Base-by-base conservation (phyloP, 768 basidiomycete genomes). In the Boletellus sp. region DNA sequence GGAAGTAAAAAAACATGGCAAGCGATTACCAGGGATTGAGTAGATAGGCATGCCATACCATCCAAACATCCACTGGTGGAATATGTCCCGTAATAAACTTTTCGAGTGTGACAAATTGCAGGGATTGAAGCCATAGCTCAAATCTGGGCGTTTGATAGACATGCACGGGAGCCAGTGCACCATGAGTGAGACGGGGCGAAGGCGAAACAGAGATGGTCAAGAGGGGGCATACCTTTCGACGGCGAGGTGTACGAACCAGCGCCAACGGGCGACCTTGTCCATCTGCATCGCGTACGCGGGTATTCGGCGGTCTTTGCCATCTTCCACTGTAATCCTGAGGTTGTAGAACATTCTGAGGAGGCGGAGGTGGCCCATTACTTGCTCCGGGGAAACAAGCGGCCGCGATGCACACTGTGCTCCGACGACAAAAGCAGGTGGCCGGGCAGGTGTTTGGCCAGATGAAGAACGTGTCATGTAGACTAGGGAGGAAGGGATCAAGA, bases 1-100 rank as follows among this genome's bases (percentile, higher is more conserved):
- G 24, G 20, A 42, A 17, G 13, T 6, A 10, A 7, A 16, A n/a
- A 42, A 19, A 6, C 17, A 32, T 6, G 8, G 2, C 8, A 3
- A 22, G 12, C 1, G 8, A 16, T 56, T 57, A 73, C 73, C 64
- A 59, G 11, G 72, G 72, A 40, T 58, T 70, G 19, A 74, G 69
- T 42, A 70, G 17, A 56, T 75, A 74, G 1, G 72, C 73, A 17
- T 74, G 72, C 68, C 74, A 72, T 17, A 74, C 68, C 71, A 74
- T 72, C 62, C 69, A 67, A 20, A 74, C 72, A 35, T 74, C 74
- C 26, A 70, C 24, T 12, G 72, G 72, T 0, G 72, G 72, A 15
- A 69, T 38, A 11, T 68, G 55, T 4, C 43, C 48, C 20, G 47
- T 22, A 28, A 70, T 50, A 31, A 68, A 68, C 32, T 52, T 55